Percentiles rank a stretch among this genome's conserved stretches.
phyloP scores from a whole-genome alignment of 2,329 filamentous ascomycete species.

The Fusarium pseudonygamai region DNA sequence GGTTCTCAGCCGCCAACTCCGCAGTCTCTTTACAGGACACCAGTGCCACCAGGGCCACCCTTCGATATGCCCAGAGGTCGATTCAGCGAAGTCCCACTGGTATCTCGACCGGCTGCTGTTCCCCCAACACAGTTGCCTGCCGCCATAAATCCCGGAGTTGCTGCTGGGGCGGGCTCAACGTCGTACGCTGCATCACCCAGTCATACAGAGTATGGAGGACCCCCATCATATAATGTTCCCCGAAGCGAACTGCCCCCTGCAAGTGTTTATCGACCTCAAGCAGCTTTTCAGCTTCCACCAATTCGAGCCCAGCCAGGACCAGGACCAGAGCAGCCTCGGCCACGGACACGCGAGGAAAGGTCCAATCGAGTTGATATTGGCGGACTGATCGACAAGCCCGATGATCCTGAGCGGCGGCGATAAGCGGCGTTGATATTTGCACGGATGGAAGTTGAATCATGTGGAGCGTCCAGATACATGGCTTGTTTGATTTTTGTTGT shows the following conservation, averaged over 20 bases:
- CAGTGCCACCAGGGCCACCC: slow-evolving; percentile 56
- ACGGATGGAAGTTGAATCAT: slow-evolving; percentile 25
- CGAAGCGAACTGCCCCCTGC: slow-evolving; percentile 59
- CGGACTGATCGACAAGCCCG: slow-evolving; percentile 68
- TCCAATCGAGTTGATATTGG: slow-evolving; percentile 67
- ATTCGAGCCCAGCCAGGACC: slow-evolving; percentile 55
- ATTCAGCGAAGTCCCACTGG: slow-evolving; percentile 47
- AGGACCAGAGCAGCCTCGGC: slow-evolving; percentile 44
- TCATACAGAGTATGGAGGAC: slow-evolving; percentile 56
- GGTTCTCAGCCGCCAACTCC: slow-evolving; percentile 48
- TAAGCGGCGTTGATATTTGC: slow-evolving; percentile 32
- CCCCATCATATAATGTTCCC: slow-evolving; percentile 62
- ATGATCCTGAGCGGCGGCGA: slow-evolving; percentile 47
- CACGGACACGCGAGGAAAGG: slow-evolving; percentile 57
- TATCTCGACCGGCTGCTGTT: slow-evolving; percentile 35
- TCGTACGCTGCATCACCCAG: slow-evolving; percentile 57
- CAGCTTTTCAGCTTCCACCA: slow-evolving; percentile 58
- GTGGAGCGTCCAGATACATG: not conserved
- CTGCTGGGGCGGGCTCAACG: slow-evolving; percentile 7
- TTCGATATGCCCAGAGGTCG: slow-evolving; percentile 58
- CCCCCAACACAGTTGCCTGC: slow-evolving; percentile 45
- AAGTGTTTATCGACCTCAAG: slow-evolving; percentile 45
- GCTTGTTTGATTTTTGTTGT: slow-evolving; percentile 30
- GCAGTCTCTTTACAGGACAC: slow-evolving; percentile 51
- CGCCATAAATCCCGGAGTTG: slow-evolving; percentile 44